Base-by-base conservation (phyloP, 257 asterid genomes). In the Solanum chiquidenum region DNA sequence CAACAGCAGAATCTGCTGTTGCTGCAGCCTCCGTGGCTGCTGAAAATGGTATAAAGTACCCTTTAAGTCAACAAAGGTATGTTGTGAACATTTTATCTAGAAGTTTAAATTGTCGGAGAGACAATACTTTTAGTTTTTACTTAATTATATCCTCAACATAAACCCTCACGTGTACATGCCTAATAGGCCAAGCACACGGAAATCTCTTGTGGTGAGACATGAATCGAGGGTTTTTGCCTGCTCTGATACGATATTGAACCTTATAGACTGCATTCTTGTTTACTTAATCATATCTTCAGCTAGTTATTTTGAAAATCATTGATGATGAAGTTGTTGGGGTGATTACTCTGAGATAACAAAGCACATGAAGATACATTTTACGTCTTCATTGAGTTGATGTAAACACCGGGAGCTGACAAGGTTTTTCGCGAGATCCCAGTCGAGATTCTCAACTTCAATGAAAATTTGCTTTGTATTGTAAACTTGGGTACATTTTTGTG, bases 21-120 rank as follows among this genome's bases (percentile, higher is more conserved):
- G 98, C 97, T 82, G 98, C 95, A 2, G 98, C 99, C 1, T 94
- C 99, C 1, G 95, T 94, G 76, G 95, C 94, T 3, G 97, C 92
- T 7, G 98, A 95, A 0, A 91, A 86, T 84, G 95, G 93, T 37
- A 90, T 94, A 82, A 95, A 89, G 99, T 94, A 91, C 99, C 99
- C 34, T 55, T 94, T 89, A 91, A 92, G 91, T 95, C 98, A 21
- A 90, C 95, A 34, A 93, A 92, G 88, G 95, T 94, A 93, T 88
- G 83, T 86, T 37, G 31, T 40, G 83, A 40, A 18, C 3, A 18
- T 10, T 10, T 21, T 18, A 42, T 52, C 23, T 16, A 52, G 0
- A 52, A 52, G n/a, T 18, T 52, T 44, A 4, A 10, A 44, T 44
- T 44, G 52, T 3, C 6, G 9, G 23, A 52, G 62, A 52, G 62